A percentile compares a stretch with the other conserved stretches of the same genome.
Evolutionary conservation across 2,329 filamentous ascomycete genomes (phyloP).

Genomic region (Arachnopeziza araneosa): DNA sequence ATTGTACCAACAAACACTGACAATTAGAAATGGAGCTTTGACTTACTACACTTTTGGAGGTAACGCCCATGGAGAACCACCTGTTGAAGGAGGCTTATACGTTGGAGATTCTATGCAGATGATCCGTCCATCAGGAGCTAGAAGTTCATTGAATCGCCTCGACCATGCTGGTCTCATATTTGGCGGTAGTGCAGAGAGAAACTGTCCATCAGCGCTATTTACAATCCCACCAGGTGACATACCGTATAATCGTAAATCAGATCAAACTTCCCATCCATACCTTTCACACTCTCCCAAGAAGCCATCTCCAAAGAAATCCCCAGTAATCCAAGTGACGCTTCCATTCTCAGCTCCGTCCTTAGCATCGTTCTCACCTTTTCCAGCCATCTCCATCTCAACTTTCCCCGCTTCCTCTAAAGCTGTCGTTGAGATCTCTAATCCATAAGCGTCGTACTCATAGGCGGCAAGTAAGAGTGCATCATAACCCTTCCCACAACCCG

Average conservation of each 20-base stretch:
- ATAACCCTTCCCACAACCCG: slow-evolving; percentile 77
- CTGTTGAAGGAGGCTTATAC: slow-evolving; percentile 57
- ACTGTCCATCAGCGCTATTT: slow-evolving; percentile 35
- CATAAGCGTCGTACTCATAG: slow-evolving; percentile 72
- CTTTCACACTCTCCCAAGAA: slow-evolving; percentile 41
- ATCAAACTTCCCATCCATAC: slow-evolving; percentile 51
- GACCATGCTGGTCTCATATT: slow-evolving; percentile 49
- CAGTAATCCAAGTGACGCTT: slow-evolving; percentile 48
- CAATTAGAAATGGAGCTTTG: background rate
- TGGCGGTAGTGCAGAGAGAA: slow-evolving; percentile 57
- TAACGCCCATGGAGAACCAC: slow-evolving; percentile 69
- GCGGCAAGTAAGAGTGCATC: slow-evolving; percentile 71
- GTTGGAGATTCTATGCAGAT: slow-evolving; percentile 74
- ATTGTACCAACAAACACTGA: too few relatives aligned
- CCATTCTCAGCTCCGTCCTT: slow-evolving; percentile 43
- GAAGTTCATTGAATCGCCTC: slow-evolving; percentile 43
- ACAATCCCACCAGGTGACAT: slow-evolving; percentile 19
- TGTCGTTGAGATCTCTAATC: slow-evolving; percentile 44
- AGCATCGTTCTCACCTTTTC: slow-evolving; percentile 37
- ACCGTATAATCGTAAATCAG: slow-evolving; percentile 61
- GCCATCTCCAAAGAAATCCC: slow-evolving; percentile 61
- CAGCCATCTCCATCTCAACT: slow-evolving; percentile 34
- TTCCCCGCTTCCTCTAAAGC: slow-evolving; percentile 42
- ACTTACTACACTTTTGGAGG: slow-evolving; percentile 65
- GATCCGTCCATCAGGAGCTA: slow-evolving; percentile 45